A percentile compares a stretch with the other conserved stretches of the same genome.
Evolutionary conservation across 139 green algal species (phyloP).

Genomic region (Microglena sp.): DNA sequence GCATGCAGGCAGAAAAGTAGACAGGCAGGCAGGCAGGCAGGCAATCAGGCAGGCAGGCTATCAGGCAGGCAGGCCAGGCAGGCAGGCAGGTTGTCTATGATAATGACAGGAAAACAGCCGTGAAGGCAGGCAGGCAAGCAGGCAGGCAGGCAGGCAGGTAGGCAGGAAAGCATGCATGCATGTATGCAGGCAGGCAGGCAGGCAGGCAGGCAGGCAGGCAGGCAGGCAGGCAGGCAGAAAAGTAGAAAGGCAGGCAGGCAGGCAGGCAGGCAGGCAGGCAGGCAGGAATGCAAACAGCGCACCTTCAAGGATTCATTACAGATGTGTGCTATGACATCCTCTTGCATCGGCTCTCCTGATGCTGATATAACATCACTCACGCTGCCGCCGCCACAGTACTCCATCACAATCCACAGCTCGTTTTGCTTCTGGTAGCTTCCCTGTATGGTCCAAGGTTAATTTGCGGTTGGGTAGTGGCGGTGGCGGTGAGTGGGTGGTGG

Average conservation of each 20-base stretch:
- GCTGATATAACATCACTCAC: conserved; percentile 75
- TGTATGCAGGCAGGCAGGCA: conserved; percentile 9
- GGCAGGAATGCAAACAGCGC: conserved; percentile 7
- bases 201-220: conserved; percentile 12
- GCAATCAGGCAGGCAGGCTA: conserved; percentile 4
- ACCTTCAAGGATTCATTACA: conserved; percentile 77
- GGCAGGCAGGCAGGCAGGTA: conserved; percentile 8
- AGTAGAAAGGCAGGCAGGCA: conserved; percentile 4
- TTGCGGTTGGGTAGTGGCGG: too few species aligned
- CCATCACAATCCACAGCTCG: conserved; percentile 94
- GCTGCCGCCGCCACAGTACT: conserved; percentile 91
- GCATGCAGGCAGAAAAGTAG: conserved; percentile 3
- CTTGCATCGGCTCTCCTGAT: conserved; percentile 34
- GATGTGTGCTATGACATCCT: conserved; percentile 79
- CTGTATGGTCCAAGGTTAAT: conserved; percentile 29
- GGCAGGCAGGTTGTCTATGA: conserved; percentile 6
- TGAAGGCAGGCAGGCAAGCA: conserved; percentile 7
- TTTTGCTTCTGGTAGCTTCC: conserved; percentile 49
- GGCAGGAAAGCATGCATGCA: conserved; percentile 4
- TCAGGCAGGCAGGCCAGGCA: conserved; percentile 12
- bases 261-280: conserved; percentile 12
- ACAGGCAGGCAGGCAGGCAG: conserved; percentile 4
- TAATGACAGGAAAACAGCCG: conserved; percentile 3
- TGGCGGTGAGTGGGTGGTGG: too few species aligned
- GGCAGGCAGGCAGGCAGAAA: conserved; percentile 6